A percentile compares a stretch with the other conserved stretches of the same genome.
Evolutionary conservation across 805 yeast species (phyloP).

Genomic region (Naumovozyma baii): DNA sequence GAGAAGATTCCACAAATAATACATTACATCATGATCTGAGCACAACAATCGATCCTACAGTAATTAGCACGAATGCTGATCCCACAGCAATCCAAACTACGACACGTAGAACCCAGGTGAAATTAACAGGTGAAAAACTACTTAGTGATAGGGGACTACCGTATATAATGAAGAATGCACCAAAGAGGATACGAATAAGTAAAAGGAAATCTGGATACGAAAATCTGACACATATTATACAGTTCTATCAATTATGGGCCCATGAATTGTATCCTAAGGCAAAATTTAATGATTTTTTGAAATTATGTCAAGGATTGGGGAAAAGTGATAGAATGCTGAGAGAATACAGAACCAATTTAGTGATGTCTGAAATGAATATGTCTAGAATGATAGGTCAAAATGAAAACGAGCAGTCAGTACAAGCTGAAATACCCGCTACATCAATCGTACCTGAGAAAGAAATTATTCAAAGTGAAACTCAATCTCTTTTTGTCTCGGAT

Average conservation of each 20-base stretch:
- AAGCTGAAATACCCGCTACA: no score
- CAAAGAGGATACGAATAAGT: conserved; percentile 29
- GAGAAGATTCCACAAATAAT: background rate
- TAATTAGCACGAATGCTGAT: conserved; percentile 11
- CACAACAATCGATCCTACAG: conserved; percentile 6
- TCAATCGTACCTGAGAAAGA: no score
- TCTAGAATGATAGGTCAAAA: conserved; percentile 2
- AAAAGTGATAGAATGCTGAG: conserved; percentile 33
- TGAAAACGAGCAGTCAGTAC: no score
- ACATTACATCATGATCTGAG: background rate
- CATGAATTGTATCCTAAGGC: conserved; percentile 73
- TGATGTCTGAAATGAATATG: conserved; percentile 32
- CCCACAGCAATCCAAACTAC: conserved; percentile 20
- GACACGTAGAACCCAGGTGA: conserved; percentile 30
- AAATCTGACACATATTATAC: conserved; percentile 33
- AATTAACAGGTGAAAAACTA: conserved; percentile 44
- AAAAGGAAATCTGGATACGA: conserved; percentile 18
- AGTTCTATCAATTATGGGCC: conserved; percentile 64
- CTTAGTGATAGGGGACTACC: conserved; percentile 50
- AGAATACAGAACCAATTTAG: conserved; percentile 33
- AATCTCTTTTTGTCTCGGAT: background rate
- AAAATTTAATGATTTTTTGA: conserved; percentile 58
- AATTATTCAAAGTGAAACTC: no score
- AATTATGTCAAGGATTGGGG: conserved; percentile 43
- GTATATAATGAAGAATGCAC: conserved; percentile 33